These are phyloP conservation scores for Aspergillus awamori DNA, from an alignment of 2,329 filamentous ascomycete genomes.

Conservation along the genomic window DNA sequence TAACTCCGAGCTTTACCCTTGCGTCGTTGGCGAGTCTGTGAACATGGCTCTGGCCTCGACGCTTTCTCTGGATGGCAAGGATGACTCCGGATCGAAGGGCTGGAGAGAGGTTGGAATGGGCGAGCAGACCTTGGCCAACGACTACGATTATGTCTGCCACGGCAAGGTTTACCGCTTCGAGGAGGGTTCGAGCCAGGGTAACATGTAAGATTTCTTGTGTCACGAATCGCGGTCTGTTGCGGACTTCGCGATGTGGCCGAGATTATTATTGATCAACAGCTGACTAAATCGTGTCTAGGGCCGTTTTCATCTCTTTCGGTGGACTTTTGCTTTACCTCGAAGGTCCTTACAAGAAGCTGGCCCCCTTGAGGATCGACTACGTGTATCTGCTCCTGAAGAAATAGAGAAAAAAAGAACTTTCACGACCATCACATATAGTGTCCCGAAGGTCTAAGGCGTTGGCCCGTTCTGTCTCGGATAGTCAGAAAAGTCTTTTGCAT, in stretches of 20 bases:
- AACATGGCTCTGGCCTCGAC: conserved; percentile 83
- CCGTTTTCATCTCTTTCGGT: conserved; percentile 92
- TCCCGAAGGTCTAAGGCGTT: background rate
- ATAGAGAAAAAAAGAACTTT: conserved; percentile 46
- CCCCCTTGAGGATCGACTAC: conserved; percentile 86
- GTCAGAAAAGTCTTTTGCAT: conserved; percentile 31
- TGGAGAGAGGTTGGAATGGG: conserved; percentile 74
- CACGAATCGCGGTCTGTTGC: background rate
- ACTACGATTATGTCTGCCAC: conserved; percentile 56
- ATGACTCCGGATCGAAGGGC: conserved; percentile 65
- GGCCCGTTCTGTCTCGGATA: conserved; percentile 8
- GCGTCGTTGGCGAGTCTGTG: conserved; percentile 72
- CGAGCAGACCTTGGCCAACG: conserved; percentile 58
- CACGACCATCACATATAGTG: background rate
- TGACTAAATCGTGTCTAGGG: conserved; percentile 58
- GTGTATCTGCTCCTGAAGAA: conserved; percentile 95
- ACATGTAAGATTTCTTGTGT: conserved; percentile 67
- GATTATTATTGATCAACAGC: background rate
- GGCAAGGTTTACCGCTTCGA: conserved; percentile 57
- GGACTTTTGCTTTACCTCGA: conserved; percentile 87
- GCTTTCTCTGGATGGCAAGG: conserved; percentile 83
- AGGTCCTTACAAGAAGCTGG: conserved; percentile 94
- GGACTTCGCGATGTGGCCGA: background rate
- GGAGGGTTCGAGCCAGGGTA: conserved; percentile 67
- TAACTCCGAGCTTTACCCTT: conserved; percentile 89